A percentile compares a stretch with the other conserved stretches of the same genome.
phyloP scores from a whole-genome alignment of 331 rosid genomes.

The Pyracantha coccinea region DNA sequence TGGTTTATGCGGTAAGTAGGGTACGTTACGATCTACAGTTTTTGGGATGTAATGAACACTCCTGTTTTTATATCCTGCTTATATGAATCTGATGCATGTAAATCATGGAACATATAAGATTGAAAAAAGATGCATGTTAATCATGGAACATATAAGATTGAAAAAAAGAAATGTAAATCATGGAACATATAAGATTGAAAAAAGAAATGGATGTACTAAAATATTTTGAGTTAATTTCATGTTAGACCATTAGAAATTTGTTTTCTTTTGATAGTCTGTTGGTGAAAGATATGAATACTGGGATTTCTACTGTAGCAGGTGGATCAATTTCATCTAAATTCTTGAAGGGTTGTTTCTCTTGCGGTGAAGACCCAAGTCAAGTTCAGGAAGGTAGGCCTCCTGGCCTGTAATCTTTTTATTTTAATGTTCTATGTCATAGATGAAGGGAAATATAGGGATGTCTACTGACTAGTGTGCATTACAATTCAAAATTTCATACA shows the following conservation, averaged over 20 bases:
- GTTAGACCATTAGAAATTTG: constrained; percentile 2
- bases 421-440: constrained; percentile 12
- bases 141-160: too few species aligned
- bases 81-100: too few species aligned
- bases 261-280: background rate
- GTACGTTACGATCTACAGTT: background rate
- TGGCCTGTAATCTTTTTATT: background rate
- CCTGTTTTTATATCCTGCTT: background rate
- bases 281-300: constrained; percentile 15
- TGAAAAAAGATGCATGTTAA: too few species aligned
- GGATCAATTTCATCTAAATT: constrained; percentile 46
- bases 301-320: constrained; percentile 33
- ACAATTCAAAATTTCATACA: too few species aligned
- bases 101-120: background rate
- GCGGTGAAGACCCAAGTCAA: constrained; percentile 81
- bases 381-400: constrained; percentile 64
- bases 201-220: background rate
- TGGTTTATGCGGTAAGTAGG: background rate
- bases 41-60: background rate
- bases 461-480: too few species aligned
- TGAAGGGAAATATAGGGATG: too few species aligned
- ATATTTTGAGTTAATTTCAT: constrained; percentile 4
- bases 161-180: too few species aligned
- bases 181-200: background rate
- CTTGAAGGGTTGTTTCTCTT: constrained; percentile 78